A percentile compares a stretch with the other conserved stretches of the same genome.
phyloP scores from a whole-genome alignment of 345 rosid species.

The Eucalyptus albens region DNA sequence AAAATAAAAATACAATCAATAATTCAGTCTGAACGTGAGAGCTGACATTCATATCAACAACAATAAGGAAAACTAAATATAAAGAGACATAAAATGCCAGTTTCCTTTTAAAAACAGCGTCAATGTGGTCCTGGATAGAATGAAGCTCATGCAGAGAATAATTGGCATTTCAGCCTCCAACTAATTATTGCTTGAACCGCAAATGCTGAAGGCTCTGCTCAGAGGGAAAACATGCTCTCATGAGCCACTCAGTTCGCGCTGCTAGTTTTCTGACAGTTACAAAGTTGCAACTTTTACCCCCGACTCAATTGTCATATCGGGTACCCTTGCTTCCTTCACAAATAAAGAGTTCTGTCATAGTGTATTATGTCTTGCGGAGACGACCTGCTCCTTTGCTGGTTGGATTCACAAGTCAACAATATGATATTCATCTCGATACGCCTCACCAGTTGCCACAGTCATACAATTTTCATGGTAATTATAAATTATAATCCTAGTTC shows the following conservation, averaged over 20 bases:
- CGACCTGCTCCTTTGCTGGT: neutral
- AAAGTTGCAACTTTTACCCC: neutral
- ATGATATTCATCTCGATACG: neutral
- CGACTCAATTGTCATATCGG: neutral
- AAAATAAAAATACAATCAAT: neutral
- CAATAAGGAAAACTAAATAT: neutral
- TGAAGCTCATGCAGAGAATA: neutral
- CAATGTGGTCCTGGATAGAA: neutral
- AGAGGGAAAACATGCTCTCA: neutral
- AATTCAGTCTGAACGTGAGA: neutral
- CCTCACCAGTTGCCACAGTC: neutral
- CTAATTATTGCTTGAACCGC: neutral
- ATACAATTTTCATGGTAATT: neutral
- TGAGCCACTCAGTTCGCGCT: neutral
- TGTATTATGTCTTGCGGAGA: neutral
- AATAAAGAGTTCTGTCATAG: neutral
- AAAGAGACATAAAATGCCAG: neutral
- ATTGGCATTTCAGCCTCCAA: neutral
- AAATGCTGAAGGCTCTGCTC: neutral
- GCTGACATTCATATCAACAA: neutral
- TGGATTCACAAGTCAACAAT: neutral
- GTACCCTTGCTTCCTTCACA: neutral
- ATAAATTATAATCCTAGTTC: neutral
- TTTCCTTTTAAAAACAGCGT: neutral
- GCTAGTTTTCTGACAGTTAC: neutral